Evolutionary conservation across 2,329 filamentous ascomycete genomes (phyloP), one percentile per base, ranked within the genome.

Genomic region (Xylaria sp.): DNA sequence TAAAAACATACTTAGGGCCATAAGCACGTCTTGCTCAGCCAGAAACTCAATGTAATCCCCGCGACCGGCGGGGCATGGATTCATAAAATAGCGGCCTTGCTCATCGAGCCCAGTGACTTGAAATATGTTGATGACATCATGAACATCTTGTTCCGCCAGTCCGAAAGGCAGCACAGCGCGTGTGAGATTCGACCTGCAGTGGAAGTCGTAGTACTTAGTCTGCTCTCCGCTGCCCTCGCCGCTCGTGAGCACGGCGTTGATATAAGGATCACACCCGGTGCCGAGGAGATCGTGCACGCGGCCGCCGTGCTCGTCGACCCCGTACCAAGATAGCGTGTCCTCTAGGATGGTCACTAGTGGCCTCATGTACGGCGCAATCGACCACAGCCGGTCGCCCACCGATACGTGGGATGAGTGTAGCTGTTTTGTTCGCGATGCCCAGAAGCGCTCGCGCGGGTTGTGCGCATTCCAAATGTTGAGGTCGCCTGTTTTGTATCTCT

Each of bases 101-200:
- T 87, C 83, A 74, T 96, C 91, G 55, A 96, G 78, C 0, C 93
- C 92, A 0, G 93, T 96, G 6, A 94, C 92, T 78, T 97, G 93
- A 77, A 97, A 96, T 2, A 97, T 84, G 75, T 97, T 97, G 63
- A 97, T 84, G 0, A 97, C 93, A 78, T 97, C 93, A 75, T 97
- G 93, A 1, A 96, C 88, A 76, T 96, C 92, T 35, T 84, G 83
- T 79, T 96, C 93, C 5, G 83, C 85, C 50, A 96, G 78, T 0
- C 92, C 92, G 69, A 84, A 90, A 0, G 90, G 90, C 0, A 90
- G 70, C 2, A 96, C 87, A 0, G 93, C 91, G 3, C 93, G 87
- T 1, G 88, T 89, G 12, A 97, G 85, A 78, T 97, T 97, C 1
- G 91, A 93, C 76, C 95, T 93, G 79, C 93, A 97, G 78, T 96